Conservation (phyloP, 345 rosid genomes). For the Eucalyptus shirleyi region DNA sequence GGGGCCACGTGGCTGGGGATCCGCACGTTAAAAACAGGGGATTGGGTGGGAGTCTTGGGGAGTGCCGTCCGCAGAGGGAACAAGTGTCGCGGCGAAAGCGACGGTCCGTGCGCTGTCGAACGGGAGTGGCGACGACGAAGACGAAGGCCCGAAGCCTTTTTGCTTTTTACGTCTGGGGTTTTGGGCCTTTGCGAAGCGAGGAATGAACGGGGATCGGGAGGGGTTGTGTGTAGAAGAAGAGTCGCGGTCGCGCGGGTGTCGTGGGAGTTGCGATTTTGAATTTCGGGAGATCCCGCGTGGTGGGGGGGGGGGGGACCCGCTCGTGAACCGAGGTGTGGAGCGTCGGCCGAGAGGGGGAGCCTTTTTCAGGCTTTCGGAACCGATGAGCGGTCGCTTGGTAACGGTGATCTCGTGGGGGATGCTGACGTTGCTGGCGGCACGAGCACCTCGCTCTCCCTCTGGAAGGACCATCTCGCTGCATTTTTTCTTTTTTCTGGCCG, state of each 20-base stretch:
- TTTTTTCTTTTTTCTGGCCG: too few species aligned
- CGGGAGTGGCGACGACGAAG: not conserved
- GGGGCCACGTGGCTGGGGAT: not conserved
- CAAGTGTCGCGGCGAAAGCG: not conserved
- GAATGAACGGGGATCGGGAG: too few species aligned
- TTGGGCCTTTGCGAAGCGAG: too few species aligned
- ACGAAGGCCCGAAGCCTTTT: not conserved
- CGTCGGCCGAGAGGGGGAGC: not conserved
- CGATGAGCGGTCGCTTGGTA: not conserved
- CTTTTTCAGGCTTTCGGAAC: not conserved
- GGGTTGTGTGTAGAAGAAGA: not conserved
- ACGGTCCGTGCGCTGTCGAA: not conserved
- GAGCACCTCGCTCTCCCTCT: not conserved
- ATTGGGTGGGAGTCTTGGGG: not conserved
- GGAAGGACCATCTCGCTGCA: not conserved
- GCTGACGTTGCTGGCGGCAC: not conserved
- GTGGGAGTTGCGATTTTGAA: not conserved
- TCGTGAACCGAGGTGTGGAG: not conserved
- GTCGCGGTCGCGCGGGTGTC: not conserved
- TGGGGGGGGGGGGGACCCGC: too few species aligned
- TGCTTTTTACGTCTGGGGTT: fast-evolving
- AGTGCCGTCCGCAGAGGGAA: not conserved
- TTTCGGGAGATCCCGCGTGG: not conserved
- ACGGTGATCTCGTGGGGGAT: not conserved
- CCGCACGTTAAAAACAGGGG: not conserved